Evolutionary conservation across 2,329 filamentous ascomycete genomes (phyloP).

Genomic region (Aaosphaeria arxii): DNA sequence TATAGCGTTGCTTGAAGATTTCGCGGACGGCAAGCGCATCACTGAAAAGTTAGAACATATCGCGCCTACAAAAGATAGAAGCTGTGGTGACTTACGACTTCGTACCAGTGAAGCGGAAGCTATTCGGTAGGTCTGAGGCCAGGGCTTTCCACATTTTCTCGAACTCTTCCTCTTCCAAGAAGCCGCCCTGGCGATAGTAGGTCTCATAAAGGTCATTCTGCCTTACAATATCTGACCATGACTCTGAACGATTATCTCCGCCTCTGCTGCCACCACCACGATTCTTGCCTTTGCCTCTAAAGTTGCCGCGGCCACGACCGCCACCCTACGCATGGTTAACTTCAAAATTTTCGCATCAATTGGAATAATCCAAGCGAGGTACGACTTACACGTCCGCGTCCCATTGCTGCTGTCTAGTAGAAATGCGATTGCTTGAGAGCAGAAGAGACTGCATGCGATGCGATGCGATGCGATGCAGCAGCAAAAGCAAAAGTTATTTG

Average conservation of each 20-base stretch:
- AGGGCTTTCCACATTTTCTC: slow-evolving; percentile 81
- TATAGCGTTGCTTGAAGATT: slow-evolving; percentile 82
- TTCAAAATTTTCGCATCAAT: background rate
- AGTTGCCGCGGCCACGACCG: slow-evolving; percentile 22
- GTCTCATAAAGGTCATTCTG: slow-evolving; percentile 80
- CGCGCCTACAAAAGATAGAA: background rate
- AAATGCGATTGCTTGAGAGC: background rate
- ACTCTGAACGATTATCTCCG: slow-evolving; percentile 14
- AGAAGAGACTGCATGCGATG: background rate
- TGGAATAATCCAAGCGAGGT: too few species aligned
- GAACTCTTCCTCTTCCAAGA: slow-evolving; percentile 75
- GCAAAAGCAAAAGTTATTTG: slow-evolving; percentile 13
- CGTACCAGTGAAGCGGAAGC: slow-evolving; percentile 94
- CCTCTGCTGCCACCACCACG: slow-evolving; percentile 28
- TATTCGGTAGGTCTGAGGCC: slow-evolving; percentile 85
- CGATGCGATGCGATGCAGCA: background rate
- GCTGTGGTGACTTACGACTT: slow-evolving; percentile 64
- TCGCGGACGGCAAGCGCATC: slow-evolving; percentile 92
- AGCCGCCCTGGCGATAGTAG: slow-evolving; percentile 72
- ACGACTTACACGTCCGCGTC: slow-evolving; percentile 4
- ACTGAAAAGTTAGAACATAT: slow-evolving; percentile 41
- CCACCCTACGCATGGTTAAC: slow-evolving; percentile 16
- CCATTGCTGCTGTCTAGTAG: background rate
- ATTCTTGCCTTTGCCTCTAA: slow-evolving; percentile 27
- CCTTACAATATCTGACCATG: slow-evolving; percentile 62